phyloP scores from a whole-genome alignment of 768 basidiomycete genomes.

The Gyrodon lividus region DNA sequence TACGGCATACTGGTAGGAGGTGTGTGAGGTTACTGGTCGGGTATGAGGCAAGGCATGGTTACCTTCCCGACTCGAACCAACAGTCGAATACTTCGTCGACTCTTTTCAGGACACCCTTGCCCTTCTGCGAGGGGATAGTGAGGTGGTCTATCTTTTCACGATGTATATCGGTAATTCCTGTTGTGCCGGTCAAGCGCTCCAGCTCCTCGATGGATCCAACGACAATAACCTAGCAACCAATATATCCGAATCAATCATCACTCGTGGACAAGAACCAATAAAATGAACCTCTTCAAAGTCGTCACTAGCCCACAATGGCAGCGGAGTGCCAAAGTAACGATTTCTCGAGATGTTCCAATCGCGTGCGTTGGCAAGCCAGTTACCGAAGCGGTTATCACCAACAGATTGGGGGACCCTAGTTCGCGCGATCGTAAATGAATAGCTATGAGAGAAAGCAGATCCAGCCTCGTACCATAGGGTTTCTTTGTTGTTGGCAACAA shows the following conservation, averaged over 20 bases:
- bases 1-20: conserved; percentile 83
- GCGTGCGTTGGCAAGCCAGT: conserved; percentile 97
- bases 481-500: conserved; percentile 85
- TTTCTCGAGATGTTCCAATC: conserved; percentile 99
- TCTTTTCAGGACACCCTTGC: conserved; percentile 82
- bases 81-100: conserved; percentile 99
- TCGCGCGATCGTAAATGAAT: conserved; percentile 9
- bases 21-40: conserved; percentile 2
- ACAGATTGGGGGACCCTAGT: conserved; percentile 87
- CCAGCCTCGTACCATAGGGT: conserved; percentile 71
- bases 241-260: background rate
- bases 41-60: conserved; percentile 17
- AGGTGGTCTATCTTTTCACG: conserved; percentile 94
- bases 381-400: conserved; percentile 91
- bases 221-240: conserved; percentile 62
- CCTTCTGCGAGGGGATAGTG: conserved; percentile 89
- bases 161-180: conserved; percentile 86
- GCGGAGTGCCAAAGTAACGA: conserved; percentile 98
- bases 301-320: conserved; percentile 94
- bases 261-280: background rate
- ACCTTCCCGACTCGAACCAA: conserved; percentile 99
- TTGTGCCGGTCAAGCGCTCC: conserved; percentile 79
- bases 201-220: conserved; percentile 88
- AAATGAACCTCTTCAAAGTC: conserved; percentile 75
- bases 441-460: background rate